Evolutionary conservation across 495 filamentous ascomycete genomes (phyloP).

Genomic region (Neurospora hispaniola): DNA sequence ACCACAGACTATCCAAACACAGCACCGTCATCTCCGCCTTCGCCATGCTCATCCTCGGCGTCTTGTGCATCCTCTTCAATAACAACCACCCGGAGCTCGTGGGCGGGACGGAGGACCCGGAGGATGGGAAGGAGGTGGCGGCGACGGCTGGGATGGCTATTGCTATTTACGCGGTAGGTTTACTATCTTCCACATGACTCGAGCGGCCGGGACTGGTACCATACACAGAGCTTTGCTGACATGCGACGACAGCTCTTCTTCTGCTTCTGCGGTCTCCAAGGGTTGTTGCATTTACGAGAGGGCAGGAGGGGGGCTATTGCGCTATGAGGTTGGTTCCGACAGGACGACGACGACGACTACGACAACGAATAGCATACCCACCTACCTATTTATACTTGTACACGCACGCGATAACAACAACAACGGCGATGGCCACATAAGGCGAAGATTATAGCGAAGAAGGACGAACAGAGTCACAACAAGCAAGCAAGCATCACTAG

Average conservation of each 20-base stretch:
- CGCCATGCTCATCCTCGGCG: constrained; percentile 77
- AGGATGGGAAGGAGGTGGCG: constrained; percentile 66
- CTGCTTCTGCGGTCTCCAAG: constrained; percentile 81
- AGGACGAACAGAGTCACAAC: too few species aligned
- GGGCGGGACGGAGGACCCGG: constrained; percentile 61
- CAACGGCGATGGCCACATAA: neutral
- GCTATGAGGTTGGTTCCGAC: constrained; percentile 31
- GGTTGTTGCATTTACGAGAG: constrained; percentile 64
- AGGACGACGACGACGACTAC: neutral
- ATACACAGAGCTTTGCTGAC: neutral
- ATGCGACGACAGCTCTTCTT: neutral
- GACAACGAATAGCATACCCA: neutral
- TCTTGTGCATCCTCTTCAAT: constrained; percentile 70
- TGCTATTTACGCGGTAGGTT: constrained; percentile 68
- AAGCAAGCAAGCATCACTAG: neutral
- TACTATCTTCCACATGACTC: neutral
- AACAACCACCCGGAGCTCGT: constrained; percentile 70
- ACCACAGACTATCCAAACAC: neutral
- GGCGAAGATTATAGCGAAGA: neutral
- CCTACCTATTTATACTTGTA: neutral
- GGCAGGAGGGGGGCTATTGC: constrained; percentile 74
- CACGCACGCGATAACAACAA: neutral
- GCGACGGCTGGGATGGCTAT: constrained; percentile 77
- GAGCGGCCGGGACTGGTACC: neutral
- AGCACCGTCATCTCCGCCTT: constrained; percentile 83